A percentile compares a stretch with the other conserved stretches of the same genome.
phyloP scores from a whole-genome alignment of 768 basidiomycete genomes.

The Kwoniella pini region DNA sequence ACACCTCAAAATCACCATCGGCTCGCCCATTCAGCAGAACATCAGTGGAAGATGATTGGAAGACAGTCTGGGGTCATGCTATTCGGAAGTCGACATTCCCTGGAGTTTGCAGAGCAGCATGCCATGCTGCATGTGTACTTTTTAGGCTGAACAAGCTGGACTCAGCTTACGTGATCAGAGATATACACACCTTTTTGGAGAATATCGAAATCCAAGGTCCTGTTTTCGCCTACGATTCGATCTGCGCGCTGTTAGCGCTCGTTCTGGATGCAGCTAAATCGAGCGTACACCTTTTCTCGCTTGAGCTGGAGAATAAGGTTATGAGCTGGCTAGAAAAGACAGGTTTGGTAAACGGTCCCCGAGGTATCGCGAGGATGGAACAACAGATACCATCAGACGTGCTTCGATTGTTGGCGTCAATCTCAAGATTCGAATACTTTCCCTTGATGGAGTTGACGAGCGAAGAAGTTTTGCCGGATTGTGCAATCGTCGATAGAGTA shows the following conservation, averaged over 20 bases:
- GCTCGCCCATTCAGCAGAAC: background rate
- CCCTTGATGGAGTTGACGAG: constrained; percentile 49
- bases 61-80: constrained; percentile 76
- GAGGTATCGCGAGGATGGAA: constrained; percentile 59
- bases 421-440: constrained; percentile 63
- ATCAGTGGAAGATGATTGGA: constrained; percentile 30
- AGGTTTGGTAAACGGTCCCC: constrained; percentile 59
- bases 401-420: constrained; percentile 64
- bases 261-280: constrained; percentile 72
- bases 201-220: constrained; percentile 92
- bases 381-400: constrained; percentile 64
- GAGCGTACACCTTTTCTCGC: constrained; percentile 78
- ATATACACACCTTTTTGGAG: constrained; percentile 75
- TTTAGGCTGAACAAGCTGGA: constrained; percentile 56
- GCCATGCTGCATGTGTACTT: constrained; percentile 66
- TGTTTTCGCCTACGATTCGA: constrained; percentile 79
- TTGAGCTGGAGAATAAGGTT: constrained; percentile 84
- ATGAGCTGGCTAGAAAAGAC: constrained; percentile 80
- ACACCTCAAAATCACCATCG: constrained; percentile 16
- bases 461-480: constrained; percentile 65
- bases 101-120: constrained; percentile 74
- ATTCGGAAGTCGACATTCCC: constrained; percentile 72
- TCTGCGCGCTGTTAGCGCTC: constrained; percentile 75
- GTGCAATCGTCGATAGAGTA: constrained; percentile 64
- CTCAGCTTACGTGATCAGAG: constrained; percentile 64